These are phyloP conservation scores for Didymella exigua DNA, from an alignment of 2,329 filamentous ascomycete species.

Conservation along the genomic window DNA sequence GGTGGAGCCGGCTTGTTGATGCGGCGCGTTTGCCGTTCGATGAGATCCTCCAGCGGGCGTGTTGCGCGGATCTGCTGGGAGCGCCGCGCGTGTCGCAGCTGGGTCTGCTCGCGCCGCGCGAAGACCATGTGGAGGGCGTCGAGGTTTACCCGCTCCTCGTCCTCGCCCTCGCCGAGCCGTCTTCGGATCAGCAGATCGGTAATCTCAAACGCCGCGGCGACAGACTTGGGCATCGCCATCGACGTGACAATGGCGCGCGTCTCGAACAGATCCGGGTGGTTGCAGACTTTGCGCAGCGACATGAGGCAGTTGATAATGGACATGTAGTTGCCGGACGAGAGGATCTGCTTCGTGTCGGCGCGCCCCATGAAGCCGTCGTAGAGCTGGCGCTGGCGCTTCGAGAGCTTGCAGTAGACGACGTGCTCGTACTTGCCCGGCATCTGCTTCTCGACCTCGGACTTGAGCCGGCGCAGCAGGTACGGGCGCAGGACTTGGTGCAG, in stretches of 20 bases:
- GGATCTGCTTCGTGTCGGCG: conserved; percentile 83
- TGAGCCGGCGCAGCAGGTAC: conserved; percentile 86
- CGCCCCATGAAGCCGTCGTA: conserved; percentile 96
- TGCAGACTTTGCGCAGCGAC: conserved; percentile 97
- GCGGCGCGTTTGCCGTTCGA: conserved; percentile 69
- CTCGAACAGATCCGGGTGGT: conserved; percentile 95
- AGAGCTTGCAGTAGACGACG: conserved; percentile 92
- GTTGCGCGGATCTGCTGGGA: conserved; percentile 64
- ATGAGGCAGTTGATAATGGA: conserved; percentile 98
- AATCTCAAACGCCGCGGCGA: conserved; percentile 73
- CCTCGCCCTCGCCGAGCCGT: conserved; percentile 65
- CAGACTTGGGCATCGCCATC: conserved; percentile 85
- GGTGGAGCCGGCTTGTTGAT: conserved; percentile 57
- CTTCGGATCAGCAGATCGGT: conserved; percentile 73
- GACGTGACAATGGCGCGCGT: conserved; percentile 96
- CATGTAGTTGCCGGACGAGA: conserved; percentile 92
- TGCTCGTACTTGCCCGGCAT: conserved; percentile 99
- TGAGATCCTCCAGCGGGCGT: conserved; percentile 69
- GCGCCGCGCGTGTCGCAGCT: conserved; percentile 58
- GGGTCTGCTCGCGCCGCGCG: conserved; percentile 66
- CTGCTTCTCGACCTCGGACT: conserved; percentile 97
- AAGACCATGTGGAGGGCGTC: conserved; percentile 81
- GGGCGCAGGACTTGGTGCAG: conserved; percentile 92
- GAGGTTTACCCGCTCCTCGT: conserved; percentile 70
- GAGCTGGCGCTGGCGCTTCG: conserved; percentile 90